Evolutionary conservation across 352 stramenopile genomes (phyloP).

Genomic region (Plasmopara muralis): DNA sequence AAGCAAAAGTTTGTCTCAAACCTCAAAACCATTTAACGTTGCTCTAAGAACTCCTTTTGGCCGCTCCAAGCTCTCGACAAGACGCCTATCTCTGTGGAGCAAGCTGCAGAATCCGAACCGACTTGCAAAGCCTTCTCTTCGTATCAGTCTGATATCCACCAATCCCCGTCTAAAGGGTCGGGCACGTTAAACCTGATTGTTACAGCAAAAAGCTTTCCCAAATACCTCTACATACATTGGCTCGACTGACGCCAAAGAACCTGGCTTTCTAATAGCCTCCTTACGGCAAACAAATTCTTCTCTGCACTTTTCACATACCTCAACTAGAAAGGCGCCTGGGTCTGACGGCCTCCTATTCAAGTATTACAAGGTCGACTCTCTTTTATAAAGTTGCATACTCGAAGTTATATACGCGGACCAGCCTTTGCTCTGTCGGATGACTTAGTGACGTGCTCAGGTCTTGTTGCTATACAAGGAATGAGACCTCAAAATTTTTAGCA

Average conservation of each 20-base stretch:
- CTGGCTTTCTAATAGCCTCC: neutral
- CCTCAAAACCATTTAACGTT: neutral
- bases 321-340: neutral
- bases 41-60: neutral
- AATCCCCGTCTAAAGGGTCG: neutral
- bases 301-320: neutral
- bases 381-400: neutral
- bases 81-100: too few relatives aligned
- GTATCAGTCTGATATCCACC: neutral
- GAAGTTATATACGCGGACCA: neutral
- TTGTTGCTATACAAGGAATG: neutral
- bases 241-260: neutral
- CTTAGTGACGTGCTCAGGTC: neutral
- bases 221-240: neutral
- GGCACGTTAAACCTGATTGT: neutral
- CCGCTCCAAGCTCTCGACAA: neutral
- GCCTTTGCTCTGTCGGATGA: neutral
- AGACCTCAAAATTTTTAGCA: neutral
- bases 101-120: too few relatives aligned
- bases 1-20: neutral
- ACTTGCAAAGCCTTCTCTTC: too few relatives aligned
- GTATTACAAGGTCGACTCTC: neutral
- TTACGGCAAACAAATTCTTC: neutral
- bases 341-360: neutral
- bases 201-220: neutral